These are phyloP conservation scores for Fusarium sp. DNA, from an alignment of 2,329 filamentous ascomycete species.

Conservation along the genomic window DNA sequence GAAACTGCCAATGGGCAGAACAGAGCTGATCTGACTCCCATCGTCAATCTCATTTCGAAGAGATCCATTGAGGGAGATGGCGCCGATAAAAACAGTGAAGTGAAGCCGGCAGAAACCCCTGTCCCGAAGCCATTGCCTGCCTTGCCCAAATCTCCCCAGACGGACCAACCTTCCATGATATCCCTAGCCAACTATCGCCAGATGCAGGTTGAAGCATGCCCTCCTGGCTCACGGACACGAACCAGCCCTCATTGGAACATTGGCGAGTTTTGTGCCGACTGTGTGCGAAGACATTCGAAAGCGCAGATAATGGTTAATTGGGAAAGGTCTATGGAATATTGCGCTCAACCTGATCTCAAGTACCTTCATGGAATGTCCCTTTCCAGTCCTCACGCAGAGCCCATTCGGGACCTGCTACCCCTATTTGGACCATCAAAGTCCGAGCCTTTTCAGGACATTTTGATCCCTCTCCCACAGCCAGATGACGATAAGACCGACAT, in stretches of 20 bases:
- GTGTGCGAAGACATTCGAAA: slow-evolving; percentile 71
- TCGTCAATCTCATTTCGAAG: slow-evolving; percentile 47
- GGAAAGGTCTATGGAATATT: slow-evolving; percentile 72
- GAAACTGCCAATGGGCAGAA: slow-evolving; percentile 60
- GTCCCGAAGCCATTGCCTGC: not conserved
- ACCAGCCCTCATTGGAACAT: slow-evolving; percentile 71
- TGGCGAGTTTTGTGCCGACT: slow-evolving; percentile 71
- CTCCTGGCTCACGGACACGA: slow-evolving; percentile 69
- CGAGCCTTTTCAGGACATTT: slow-evolving; percentile 78
- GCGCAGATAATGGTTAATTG: slow-evolving; percentile 76
- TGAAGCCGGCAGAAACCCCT: slow-evolving; percentile 11
- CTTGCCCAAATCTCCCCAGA: slow-evolving; percentile 5
- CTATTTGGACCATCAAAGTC: slow-evolving; percentile 82
- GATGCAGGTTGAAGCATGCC: slow-evolving; percentile 66
- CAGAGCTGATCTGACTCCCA: slow-evolving; percentile 43
- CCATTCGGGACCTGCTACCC: slow-evolving; percentile 74
- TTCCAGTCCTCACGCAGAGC: slow-evolving; percentile 69
- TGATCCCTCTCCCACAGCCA: slow-evolving; percentile 71
- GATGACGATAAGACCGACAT: slow-evolving; percentile 56
- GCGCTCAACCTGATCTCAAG: slow-evolving; percentile 80
- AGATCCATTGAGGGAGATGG: slow-evolving; percentile 33
- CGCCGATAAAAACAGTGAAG: not conserved
- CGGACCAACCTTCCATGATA: slow-evolving; percentile 10
- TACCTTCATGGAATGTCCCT: slow-evolving; percentile 80
- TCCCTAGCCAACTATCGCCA: slow-evolving; percentile 53